Evolutionary conservation across 352 stramenopile species (phyloP).

Genomic region (Globisporangium perplexum): DNA sequence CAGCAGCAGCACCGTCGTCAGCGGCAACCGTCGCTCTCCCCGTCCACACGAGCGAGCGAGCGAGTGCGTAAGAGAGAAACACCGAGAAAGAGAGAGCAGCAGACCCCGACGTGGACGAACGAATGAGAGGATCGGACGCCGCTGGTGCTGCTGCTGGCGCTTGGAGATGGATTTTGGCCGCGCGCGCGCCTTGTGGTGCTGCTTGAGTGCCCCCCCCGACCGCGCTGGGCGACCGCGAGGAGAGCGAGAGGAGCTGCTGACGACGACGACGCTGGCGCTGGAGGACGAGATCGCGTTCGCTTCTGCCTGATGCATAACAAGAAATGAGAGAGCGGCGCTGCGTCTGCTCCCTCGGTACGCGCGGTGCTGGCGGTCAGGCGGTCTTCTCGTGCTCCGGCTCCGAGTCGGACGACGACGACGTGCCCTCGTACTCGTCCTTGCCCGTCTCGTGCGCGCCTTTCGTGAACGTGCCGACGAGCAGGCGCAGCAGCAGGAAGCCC

Average conservation of each 20-base stretch:
- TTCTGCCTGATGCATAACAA: too few relatives aligned
- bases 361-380: too few relatives aligned
- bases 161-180: background rate
- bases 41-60: background rate
- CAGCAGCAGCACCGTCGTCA: slow-evolving; percentile 8
- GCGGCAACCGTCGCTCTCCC: background rate
- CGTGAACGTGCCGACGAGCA: slow-evolving; percentile 60
- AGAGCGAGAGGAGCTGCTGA: too few relatives aligned
- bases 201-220: too few relatives aligned
- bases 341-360: too few relatives aligned
- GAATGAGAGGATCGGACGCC: background rate
- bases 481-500: slow-evolving; percentile 66
- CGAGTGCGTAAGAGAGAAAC: background rate
- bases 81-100: background rate
- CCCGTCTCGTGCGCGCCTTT: slow-evolving; percentile 72
- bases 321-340: too few relatives aligned
- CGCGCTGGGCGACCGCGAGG: too few relatives aligned
- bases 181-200: too few relatives aligned
- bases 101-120: background rate
- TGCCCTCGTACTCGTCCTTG: slow-evolving; percentile 85
- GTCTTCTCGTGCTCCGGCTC: slow-evolving; percentile 60
- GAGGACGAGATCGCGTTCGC: too few relatives aligned
- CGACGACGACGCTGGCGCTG: too few relatives aligned
- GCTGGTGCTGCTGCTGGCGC: background rate
- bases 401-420: slow-evolving; percentile 51